Evolutionary conservation across 2,329 filamentous ascomycete genomes (phyloP).

Genomic region (Penicillium sp.): DNA sequence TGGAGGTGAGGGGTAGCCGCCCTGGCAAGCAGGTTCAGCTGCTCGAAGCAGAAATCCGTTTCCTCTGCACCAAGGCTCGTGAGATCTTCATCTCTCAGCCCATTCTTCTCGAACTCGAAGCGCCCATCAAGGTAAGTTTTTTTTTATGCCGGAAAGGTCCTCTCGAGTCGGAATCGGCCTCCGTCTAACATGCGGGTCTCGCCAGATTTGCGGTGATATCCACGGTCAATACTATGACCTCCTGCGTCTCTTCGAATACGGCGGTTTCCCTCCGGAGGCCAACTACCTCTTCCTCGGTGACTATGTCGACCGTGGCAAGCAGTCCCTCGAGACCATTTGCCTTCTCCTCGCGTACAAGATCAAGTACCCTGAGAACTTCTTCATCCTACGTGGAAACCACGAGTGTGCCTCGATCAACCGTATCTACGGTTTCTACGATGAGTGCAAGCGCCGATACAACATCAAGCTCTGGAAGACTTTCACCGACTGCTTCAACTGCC

Average conservation of each 20-base stretch:
- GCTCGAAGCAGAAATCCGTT: constrained; percentile 92
- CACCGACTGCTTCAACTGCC: constrained; percentile 98
- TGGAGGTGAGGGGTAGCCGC: constrained; percentile 96
- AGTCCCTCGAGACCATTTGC: constrained; percentile 98
- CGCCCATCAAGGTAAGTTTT: constrained; percentile 85
- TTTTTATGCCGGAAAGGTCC: neutral
- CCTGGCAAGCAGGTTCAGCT: constrained; percentile 98
- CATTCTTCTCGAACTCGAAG: constrained; percentile 94
- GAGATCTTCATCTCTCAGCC: constrained; percentile 99
- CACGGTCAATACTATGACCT: constrained; percentile 99
- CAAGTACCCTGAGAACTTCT: constrained; percentile 99
- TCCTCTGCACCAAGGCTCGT: constrained; percentile 94
- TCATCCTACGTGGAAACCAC: constrained; percentile 97
- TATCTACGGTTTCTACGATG: constrained; percentile 99
- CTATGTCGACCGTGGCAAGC: constrained; percentile 98
- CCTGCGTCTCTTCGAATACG: constrained; percentile 94
- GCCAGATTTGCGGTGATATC: constrained; percentile 96
- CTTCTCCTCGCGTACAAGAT: constrained; percentile 97
- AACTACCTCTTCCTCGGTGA: constrained; percentile 99
- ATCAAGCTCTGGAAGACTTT: constrained; percentile 99
- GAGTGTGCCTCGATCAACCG: constrained; percentile 98
- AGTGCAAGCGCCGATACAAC: constrained; percentile 98
- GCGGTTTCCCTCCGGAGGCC: constrained; percentile 94
- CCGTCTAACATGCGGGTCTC: constrained; percentile 16
- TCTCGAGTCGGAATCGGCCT: neutral